Evolutionary conservation across 495 filamentous ascomycete species (phyloP).

Genomic region (Podospora pseudocomata): DNA sequence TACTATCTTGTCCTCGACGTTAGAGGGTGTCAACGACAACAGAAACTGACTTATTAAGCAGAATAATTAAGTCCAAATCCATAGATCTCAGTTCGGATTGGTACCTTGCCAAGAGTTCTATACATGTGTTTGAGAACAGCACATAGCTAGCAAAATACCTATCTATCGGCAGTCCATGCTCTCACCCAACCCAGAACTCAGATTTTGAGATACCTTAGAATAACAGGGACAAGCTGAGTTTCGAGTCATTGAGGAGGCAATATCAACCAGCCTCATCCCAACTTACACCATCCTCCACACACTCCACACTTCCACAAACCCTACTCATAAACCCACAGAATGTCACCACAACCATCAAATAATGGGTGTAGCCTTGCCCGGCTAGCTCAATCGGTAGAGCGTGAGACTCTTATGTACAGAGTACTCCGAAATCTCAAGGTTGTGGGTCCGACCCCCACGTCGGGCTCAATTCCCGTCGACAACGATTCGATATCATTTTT

Average conservation of each 20-base stretch:
- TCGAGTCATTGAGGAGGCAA: background rate
- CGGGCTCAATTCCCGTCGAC: background rate
- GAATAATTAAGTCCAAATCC: too few species aligned
- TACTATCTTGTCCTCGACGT: background rate
- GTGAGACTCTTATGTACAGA: conserved; percentile 64
- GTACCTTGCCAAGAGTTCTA: too few species aligned
- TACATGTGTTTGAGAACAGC: too few species aligned
- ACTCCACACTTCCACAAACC: background rate
- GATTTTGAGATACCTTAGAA: background rate
- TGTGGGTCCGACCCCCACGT: background rate
- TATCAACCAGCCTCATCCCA: background rate
- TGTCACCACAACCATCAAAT: background rate
- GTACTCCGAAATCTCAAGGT: background rate
- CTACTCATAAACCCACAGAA: background rate
- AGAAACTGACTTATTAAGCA: too few species aligned
- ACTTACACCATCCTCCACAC: background rate
- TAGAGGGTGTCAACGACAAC: too few species aligned
- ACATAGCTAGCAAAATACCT: too few species aligned
- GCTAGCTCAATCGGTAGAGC: conserved; percentile 82
- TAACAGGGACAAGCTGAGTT: background rate
- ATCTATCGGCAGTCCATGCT: too few species aligned
- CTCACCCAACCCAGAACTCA: too few species aligned
- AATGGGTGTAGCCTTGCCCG: conserved; percentile 21
- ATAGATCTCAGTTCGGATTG: too few species aligned
- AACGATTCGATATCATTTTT: background rate